Percentiles rank a stretch among this genome's conserved stretches.
Evolutionary conservation across 768 basidiomycete species (phyloP).

Genomic region (Dentipellis sp.): DNA sequence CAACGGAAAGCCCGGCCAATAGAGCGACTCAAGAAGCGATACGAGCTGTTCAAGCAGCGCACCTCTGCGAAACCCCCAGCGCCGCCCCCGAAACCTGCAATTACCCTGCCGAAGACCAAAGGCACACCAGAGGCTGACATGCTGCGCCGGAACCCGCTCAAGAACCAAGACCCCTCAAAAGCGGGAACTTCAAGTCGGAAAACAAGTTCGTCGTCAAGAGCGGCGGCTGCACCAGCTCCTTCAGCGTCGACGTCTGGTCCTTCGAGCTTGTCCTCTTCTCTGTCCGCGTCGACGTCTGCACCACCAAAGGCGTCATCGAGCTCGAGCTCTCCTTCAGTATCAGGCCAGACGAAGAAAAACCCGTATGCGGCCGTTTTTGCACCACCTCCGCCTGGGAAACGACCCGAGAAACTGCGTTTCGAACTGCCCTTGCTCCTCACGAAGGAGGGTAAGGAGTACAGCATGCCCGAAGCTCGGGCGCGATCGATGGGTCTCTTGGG

Average conservation of each 20-base stretch:
- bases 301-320: conserved; percentile 14
- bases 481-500: conserved; percentile 74
- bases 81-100: background rate
- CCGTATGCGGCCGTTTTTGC: conserved; percentile 70
- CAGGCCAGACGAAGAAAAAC: conserved; percentile 3
- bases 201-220: no score
- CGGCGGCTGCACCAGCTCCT: background rate
- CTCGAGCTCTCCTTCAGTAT: conserved; percentile 13
- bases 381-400: conserved; percentile 57
- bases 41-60: conserved; percentile 57
- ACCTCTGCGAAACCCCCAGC: conserved; percentile 3
- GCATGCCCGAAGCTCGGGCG: conserved; percentile 76
- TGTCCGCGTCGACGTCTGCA: conserved; percentile 14
- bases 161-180: conserved; percentile 6
- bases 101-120: conserved; percentile 11
- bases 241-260: conserved; percentile 11
- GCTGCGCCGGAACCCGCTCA: conserved; percentile 12
- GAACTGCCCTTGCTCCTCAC: conserved; percentile 64
- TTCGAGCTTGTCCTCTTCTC: conserved; percentile 15
- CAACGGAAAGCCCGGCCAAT: conserved; percentile 72
- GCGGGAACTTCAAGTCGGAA: background rate
- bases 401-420: conserved; percentile 64
- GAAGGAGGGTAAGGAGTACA: conserved; percentile 73
- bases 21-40: conserved; percentile 74
- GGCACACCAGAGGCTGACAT: conserved; percentile 12